Evolutionary conservation across 202 grass and related monocot genomes (phyloP).

Genomic region (Cymbopogon flexuosus): DNA sequence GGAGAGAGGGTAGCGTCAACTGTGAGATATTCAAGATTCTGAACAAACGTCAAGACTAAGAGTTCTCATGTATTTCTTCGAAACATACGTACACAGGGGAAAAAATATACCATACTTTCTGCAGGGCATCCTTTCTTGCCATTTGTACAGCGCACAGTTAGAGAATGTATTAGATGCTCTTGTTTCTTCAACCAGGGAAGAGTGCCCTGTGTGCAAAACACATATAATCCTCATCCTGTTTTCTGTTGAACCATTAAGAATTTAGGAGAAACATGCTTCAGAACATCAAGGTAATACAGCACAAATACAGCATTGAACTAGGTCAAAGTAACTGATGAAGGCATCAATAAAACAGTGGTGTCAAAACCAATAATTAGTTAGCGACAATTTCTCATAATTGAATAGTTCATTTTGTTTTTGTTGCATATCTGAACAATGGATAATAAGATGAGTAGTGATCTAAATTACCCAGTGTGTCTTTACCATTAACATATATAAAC

Average conservation of each 20-base stretch:
- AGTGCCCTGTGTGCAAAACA: neutral
- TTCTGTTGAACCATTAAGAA: neutral
- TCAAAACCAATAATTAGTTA: neutral
- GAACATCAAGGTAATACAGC: neutral
- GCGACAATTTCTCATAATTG: neutral
- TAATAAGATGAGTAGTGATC: neutral
- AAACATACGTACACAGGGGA: neutral
- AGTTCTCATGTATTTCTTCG: neutral
- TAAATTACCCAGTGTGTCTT: neutral
- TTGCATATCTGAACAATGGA: neutral
- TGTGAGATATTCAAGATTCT: neutral
- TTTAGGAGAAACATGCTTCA: neutral
- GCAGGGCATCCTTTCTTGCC: too few species aligned
- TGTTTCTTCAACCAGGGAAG: neutral
- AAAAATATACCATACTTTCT: neutral
- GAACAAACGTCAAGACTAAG: neutral
- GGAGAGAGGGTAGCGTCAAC: neutral
- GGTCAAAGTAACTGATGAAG: neutral
- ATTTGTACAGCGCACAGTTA: neutral
- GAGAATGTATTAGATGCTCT: neutral
- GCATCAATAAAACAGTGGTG: neutral
- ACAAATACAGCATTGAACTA: neutral
- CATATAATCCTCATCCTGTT: neutral
- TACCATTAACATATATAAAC: neutral
- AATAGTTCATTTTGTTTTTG: neutral